Conservation (phyloP, 352 stramenopile species). For the Globisporangium perplexum region DNA sequence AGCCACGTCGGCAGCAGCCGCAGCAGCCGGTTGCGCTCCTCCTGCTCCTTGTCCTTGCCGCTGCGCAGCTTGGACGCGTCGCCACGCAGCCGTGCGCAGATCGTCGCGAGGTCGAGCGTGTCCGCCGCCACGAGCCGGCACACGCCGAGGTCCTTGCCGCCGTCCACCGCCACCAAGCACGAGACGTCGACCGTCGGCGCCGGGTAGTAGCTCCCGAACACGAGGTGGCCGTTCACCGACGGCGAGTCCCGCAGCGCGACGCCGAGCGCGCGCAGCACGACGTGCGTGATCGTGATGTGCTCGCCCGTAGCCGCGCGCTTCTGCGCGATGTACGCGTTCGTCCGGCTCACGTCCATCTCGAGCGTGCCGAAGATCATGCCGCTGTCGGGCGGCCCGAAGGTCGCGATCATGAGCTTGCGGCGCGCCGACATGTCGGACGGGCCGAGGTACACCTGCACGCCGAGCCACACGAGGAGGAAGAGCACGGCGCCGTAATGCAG, state of each 20-base stretch:
- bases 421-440: constrained; percentile 49
- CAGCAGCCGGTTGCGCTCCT: constrained; percentile 63
- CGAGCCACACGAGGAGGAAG: constrained; percentile 45
- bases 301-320: constrained; percentile 37
- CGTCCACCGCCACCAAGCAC: constrained; percentile 50
- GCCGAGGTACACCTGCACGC: constrained; percentile 49
- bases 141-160: constrained; percentile 56
- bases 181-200: constrained; percentile 60
- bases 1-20: constrained; percentile 45
- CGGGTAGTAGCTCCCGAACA: constrained; percentile 66
- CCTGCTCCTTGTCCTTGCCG: constrained; percentile 50
- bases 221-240: constrained; percentile 65
- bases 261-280: constrained; percentile 57
- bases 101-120: constrained; percentile 51
- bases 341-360: constrained; percentile 61
- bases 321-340: constrained; percentile 49
- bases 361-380: constrained; percentile 69
- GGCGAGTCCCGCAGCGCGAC: constrained; percentile 39
- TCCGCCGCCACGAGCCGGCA: constrained; percentile 39
- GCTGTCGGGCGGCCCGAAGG: constrained; percentile 44
- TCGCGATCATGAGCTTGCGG: constrained; percentile 69
- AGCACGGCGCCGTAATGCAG: constrained; percentile 40
- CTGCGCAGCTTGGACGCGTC: constrained; percentile 46
- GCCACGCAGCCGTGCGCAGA: constrained; percentile 35
- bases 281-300: constrained; percentile 65